These are phyloP conservation scores for Globisporangium heterothallicum DNA, from an alignment of 352 stramenopile genomes.

Conservation along the genomic window DNA sequence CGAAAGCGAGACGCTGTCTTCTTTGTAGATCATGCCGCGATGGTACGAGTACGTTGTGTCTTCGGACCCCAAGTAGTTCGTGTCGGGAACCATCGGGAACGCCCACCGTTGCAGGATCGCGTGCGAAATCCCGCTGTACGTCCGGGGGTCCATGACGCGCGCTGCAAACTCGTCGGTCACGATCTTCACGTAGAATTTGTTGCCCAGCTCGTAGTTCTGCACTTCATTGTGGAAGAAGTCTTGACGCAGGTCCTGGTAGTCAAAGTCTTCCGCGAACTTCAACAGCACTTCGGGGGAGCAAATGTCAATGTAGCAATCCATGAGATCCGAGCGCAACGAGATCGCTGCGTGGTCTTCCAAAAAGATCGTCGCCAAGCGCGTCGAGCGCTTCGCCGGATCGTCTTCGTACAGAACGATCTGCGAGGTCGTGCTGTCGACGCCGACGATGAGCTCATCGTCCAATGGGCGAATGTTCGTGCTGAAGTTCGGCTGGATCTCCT, in stretches of 20 bases:
- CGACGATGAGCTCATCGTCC: constrained; percentile 75
- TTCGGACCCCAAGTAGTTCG: constrained; percentile 63
- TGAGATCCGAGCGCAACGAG: constrained; percentile 88
- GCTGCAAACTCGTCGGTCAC: constrained; percentile 91
- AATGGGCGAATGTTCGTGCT: constrained; percentile 61
- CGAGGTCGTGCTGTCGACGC: constrained; percentile 62
- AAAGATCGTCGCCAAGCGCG: constrained; percentile 62
- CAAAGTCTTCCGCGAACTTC: constrained; percentile 97
- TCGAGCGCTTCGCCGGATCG: constrained; percentile 42
- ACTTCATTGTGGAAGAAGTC: constrained; percentile 97
- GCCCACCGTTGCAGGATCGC: constrained; percentile 95
- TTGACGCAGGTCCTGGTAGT: constrained; percentile 94
- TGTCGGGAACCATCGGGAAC: constrained; percentile 95
- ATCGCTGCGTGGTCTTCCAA: constrained; percentile 85
- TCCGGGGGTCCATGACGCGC: constrained; percentile 91
- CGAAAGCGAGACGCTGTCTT: constrained; percentile 56
- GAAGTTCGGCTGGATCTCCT: constrained; percentile 70
- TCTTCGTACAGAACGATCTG: constrained; percentile 86
- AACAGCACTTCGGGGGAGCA: constrained; percentile 97
- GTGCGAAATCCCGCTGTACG: constrained; percentile 90
- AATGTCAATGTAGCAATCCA: constrained; percentile 98
- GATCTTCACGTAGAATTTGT: constrained; percentile 95
- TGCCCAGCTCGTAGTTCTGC: constrained; percentile 97
- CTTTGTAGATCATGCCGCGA: constrained; percentile 82
- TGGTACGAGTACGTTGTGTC: constrained; percentile 73